These are phyloP conservation scores for Erodium moschatum DNA, from an alignment of 441 rosid genomes.

Conservation along the genomic window DNA sequence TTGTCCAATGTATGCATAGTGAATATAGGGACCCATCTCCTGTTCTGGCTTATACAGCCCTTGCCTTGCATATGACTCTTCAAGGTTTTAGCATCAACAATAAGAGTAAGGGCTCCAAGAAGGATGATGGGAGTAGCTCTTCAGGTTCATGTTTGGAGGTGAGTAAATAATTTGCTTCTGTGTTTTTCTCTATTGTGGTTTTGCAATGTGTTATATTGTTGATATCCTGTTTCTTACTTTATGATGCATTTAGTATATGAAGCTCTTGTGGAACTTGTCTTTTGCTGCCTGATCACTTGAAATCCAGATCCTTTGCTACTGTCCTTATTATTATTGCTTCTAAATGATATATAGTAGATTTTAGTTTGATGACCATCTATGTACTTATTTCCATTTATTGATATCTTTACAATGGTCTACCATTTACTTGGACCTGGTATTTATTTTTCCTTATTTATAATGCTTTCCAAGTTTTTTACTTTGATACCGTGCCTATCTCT, in stretches of 20 bases:
- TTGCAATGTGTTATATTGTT: not conserved
- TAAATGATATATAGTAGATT: not conserved
- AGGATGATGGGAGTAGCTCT: constrained; percentile 21
- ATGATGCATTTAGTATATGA: not conserved
- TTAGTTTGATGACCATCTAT: not conserved
- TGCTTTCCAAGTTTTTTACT: not conserved
- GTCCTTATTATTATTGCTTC: not conserved
- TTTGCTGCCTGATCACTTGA: not conserved
- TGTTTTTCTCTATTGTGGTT: constrained; percentile 5
- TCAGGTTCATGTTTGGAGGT: constrained; percentile 36
- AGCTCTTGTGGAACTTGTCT: not conserved
- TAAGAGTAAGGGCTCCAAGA: constrained; percentile 22
- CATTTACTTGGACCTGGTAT: not conserved
- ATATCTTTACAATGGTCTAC: not conserved
- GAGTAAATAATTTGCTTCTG: constrained; percentile 20
- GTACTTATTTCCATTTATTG: not conserved
- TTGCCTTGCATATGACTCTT: constrained; percentile 53
- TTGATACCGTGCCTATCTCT: not conserved
- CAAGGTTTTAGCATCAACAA: constrained; percentile 24
- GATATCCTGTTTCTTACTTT: constrained; percentile 5
- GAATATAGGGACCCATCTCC: constrained; percentile 58
- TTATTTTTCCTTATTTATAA: not conserved
- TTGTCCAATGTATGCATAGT: constrained; percentile 42
- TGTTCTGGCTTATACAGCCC: constrained; percentile 59
- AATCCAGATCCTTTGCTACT: not conserved